A percentile compares a stretch with the other conserved stretches of the same genome.
phyloP scores from a whole-genome alignment of 495 filamentous ascomycete genomes.

The Aspergillus haitiensis region DNA sequence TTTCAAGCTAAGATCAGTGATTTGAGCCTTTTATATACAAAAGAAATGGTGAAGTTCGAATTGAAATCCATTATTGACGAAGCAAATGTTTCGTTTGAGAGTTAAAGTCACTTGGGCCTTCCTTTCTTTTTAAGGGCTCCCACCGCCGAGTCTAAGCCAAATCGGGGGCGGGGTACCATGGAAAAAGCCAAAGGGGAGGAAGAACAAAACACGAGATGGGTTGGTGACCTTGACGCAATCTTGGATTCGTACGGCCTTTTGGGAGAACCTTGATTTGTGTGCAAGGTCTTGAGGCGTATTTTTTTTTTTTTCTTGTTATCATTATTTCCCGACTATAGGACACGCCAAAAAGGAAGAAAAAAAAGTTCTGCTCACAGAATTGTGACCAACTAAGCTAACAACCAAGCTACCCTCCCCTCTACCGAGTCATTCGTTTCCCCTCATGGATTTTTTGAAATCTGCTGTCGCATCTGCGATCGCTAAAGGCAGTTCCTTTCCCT shows the following conservation, averaged over 20 bases:
- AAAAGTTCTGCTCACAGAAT: constrained; percentile 5
- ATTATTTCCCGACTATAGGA: neutral
- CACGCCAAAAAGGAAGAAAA: too few relatives aligned
- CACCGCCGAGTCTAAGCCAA: constrained; percentile 21
- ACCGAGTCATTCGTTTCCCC: constrained; percentile 13
- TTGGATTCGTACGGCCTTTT: neutral
- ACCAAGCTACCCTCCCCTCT: constrained; percentile 1
- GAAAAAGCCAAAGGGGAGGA: neutral
- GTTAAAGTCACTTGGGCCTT: neutral
- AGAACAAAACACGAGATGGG: too few relatives aligned
- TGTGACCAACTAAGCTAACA: constrained; percentile 22
- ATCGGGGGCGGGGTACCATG: constrained; percentile 29
- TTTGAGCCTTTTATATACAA: too few relatives aligned
- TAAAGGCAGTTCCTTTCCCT: constrained; percentile 89
- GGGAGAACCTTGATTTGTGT: neutral
- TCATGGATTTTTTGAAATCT: constrained; percentile 97
- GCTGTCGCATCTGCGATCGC: constrained; percentile 95
- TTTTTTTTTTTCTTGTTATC: neutral
- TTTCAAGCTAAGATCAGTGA: too few relatives aligned
- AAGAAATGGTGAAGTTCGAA: too few relatives aligned
- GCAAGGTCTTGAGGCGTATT: neutral
- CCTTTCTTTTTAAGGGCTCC: too few relatives aligned
- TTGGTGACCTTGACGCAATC: neutral
- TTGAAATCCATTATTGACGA: too few relatives aligned
- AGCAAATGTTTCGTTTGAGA: neutral